phyloP scores from a whole-genome alignment of 2,329 filamentous ascomycete genomes.

The Ambrosiella xylebori region DNA sequence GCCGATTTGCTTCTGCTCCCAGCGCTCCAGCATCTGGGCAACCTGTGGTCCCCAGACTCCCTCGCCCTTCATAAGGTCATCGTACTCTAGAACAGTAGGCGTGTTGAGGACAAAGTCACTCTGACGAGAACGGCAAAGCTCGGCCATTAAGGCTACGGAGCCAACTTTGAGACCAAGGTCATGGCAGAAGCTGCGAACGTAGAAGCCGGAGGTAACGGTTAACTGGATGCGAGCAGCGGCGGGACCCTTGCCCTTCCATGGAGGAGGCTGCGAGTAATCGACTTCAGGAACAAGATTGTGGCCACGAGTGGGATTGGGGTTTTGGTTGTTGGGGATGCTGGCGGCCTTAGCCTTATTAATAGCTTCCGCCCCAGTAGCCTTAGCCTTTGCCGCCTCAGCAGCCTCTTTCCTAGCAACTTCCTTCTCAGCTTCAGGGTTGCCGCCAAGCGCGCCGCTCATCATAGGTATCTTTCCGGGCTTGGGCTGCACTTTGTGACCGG shows the following conservation, averaged over 20 bases:
- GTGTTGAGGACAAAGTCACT: conserved; percentile 58
- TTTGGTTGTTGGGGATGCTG: conserved; percentile 4
- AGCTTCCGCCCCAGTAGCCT: not conserved
- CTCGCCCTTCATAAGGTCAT: conserved; percentile 59
- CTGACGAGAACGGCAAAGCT: conserved; percentile 65
- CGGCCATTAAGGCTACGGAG: conserved; percentile 73
- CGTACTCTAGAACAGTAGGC: conserved; percentile 59
- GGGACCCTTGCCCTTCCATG: conserved; percentile 45
- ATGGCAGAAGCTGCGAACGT: conserved; percentile 84
- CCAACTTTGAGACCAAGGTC: conserved; percentile 71
- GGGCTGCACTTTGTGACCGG: conserved; percentile 14
- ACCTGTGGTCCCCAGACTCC: conserved; percentile 69
- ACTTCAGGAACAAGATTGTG: conserved; percentile 36
- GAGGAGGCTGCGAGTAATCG: conserved; percentile 30
- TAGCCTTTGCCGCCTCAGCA: conserved; percentile 1
- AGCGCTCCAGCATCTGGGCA: conserved; percentile 26
- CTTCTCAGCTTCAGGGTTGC: conserved; percentile 3
- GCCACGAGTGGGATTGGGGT: conserved; percentile 23
- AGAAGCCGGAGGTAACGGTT: conserved; percentile 91
- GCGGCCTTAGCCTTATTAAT: not conserved
- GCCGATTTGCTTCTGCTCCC: conserved; percentile 18
- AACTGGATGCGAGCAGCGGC: conserved; percentile 72
- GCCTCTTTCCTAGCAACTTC: not conserved
- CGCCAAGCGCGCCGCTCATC: conserved; percentile 12
- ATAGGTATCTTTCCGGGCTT: conserved; percentile 16